phyloP scores from a whole-genome alignment of 805 yeast genomes.

The Candida wancherniae region DNA sequence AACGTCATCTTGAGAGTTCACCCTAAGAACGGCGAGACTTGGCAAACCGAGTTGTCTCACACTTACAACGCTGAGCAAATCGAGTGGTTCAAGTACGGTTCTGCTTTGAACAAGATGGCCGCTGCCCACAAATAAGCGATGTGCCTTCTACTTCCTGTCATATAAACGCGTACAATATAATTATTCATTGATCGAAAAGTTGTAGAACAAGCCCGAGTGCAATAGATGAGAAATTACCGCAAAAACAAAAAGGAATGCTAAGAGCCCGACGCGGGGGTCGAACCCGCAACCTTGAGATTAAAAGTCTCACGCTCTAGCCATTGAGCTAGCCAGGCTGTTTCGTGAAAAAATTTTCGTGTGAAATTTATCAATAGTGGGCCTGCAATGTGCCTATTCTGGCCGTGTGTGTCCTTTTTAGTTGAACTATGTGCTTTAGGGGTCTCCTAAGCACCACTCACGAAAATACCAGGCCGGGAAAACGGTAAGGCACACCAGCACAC shows the following conservation, averaged over 20 bases:
- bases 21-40: constrained; percentile 69
- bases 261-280: constrained; percentile 26
- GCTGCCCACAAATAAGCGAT: constrained; percentile 16
- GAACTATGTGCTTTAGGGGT: no score
- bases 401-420: no score
- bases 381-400: no score
- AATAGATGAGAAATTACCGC: not conserved
- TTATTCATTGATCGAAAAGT: constrained; percentile 9
- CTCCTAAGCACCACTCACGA: no score
- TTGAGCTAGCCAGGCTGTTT: constrained; percentile 22
- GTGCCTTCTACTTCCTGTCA: constrained; percentile 3
- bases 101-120: constrained; percentile 97
- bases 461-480: no score
- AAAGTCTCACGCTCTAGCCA: constrained; percentile 24
- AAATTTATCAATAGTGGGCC: no score
- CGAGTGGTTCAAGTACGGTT: constrained; percentile 98
- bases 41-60: constrained; percentile 91
- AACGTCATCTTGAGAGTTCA: constrained; percentile 71
- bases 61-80: constrained; percentile 96
- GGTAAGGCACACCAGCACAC: no score
- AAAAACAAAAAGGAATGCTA: constrained; percentile 3
- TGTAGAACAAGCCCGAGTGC: not conserved
- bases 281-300: constrained; percentile 24
- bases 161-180: constrained; percentile 7
- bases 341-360: not conserved